A percentile compares a stretch with the other conserved stretches of the same genome.
Conservation (phyloP, 495 filamentous ascomycete species). For the Xylaria venustula region DNA sequence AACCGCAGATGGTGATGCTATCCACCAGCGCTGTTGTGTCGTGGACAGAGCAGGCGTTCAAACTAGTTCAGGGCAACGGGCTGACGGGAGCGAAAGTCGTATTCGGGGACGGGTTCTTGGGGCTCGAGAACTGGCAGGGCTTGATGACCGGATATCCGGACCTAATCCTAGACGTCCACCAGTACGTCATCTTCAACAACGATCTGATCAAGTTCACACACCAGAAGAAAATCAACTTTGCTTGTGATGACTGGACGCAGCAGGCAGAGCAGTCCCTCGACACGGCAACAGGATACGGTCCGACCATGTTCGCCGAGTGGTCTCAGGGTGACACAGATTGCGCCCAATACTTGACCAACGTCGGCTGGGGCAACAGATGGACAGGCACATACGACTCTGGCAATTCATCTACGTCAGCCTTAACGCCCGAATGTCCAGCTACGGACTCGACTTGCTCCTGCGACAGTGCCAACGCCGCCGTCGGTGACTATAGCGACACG, state of each 20-base stretch:
- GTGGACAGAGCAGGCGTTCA: constrained; percentile 67
- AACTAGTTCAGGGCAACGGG: constrained; percentile 68
- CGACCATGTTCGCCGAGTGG: constrained; percentile 98
- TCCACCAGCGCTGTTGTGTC: constrained; percentile 56
- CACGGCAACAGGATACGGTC: constrained; percentile 80
- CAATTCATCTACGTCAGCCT: constrained; percentile 52
- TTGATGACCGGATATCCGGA: constrained; percentile 54
- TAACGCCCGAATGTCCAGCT: constrained; percentile 70
- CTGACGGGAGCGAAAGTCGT: constrained; percentile 56
- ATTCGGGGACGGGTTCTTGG: constrained; percentile 83
- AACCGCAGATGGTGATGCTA: constrained; percentile 75
- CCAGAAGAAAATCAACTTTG: constrained; percentile 73
- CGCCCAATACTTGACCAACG: constrained; percentile 82
- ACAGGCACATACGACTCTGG: constrained; percentile 68
- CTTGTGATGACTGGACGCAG: constrained; percentile 79
- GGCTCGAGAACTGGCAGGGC: constrained; percentile 75
- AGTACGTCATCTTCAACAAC: constrained; percentile 86
- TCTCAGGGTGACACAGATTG: constrained; percentile 98
- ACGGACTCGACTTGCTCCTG: constrained; percentile 67
- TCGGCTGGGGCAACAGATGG: constrained; percentile 86
- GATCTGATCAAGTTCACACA: constrained; percentile 72
- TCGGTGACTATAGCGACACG: constrained; percentile 59
- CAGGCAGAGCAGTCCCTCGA: constrained; percentile 72
- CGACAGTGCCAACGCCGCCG: constrained; percentile 68
- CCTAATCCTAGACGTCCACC: constrained; percentile 87